These are phyloP conservation scores for Ajuga reptans DNA, from an alignment of 305 asterid species.

Conservation along the genomic window DNA sequence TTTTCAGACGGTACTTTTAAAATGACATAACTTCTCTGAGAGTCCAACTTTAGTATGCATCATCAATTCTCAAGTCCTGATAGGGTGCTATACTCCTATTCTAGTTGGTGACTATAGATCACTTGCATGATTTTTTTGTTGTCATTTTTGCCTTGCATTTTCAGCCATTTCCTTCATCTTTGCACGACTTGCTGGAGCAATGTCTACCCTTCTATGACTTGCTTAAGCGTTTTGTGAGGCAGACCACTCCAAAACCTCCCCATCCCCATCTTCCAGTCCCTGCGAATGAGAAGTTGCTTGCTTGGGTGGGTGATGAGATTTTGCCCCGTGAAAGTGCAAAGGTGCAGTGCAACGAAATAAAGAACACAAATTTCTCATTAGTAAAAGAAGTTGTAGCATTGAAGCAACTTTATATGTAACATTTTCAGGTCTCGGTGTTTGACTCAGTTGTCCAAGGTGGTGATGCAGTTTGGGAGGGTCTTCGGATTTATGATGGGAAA, in stretches of 20 bases:
- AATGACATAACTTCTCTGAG: not conserved
- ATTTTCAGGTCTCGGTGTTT: constrained; percentile 63
- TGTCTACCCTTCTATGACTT: constrained; percentile 74
- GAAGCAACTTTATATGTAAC: not conserved
- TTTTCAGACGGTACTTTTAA: not conserved
- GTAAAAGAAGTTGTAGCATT: not conserved
- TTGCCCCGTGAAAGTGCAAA: constrained; percentile 83
- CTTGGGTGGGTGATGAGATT: constrained; percentile 86
- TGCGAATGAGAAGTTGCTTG: constrained; percentile 73
- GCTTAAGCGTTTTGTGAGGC: constrained; percentile 47
- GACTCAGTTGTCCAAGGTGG: constrained; percentile 98
- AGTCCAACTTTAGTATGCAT: not conserved
- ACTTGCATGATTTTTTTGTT: not conserved
- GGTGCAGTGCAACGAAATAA: constrained; percentile 26
- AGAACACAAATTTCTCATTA: not conserved
- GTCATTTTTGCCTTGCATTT: not conserved
- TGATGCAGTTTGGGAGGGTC: constrained; percentile 98
- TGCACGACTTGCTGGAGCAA: constrained; percentile 77
- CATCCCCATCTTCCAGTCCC: constrained; percentile 60
- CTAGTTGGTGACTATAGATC: not conserved
- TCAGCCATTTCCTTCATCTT: constrained; percentile 70
- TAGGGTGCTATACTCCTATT: not conserved
- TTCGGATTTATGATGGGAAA: constrained; percentile 69
- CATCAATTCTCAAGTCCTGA: constrained; percentile 2
- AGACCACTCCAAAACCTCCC: constrained; percentile 21